Evolutionary conservation across 352 stramenopile genomes (phyloP), one percentile per base, ranked within the genome.

Genomic region (Thalassiosira mediterranea): DNA sequence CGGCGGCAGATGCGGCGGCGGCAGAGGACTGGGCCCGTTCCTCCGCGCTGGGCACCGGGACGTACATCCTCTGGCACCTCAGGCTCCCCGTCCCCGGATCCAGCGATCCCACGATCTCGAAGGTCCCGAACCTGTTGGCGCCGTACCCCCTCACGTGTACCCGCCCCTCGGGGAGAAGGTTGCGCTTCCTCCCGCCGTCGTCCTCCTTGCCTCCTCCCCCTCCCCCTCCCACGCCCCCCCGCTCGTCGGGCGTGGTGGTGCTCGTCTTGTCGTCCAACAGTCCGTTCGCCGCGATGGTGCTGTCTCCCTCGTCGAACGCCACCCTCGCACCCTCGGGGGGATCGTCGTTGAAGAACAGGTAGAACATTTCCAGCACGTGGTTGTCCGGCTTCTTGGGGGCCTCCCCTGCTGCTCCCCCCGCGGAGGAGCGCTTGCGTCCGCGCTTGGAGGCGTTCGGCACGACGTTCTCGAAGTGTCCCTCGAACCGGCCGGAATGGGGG

Each of bases 391-490:
- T 25, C 7, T 71, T 46, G 28, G 7, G 7, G 11, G 10, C 31
- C 52, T 13, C 40, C n/a, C n/a, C n/a, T n/a, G n/a, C n/a, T n/a
- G n/a, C n/a, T n/a, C n/a, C n/a, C n/a, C n/a, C n/a, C n/a, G n/a
- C 21, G 25, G 32, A 13, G 37, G 11, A 63, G 29, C 68, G 37
- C 28, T 47, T 53, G 48, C 48, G 65, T 53, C 44, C 10, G 0
- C 46, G 17, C 31, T n/a, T n/a, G 37, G 8, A 11, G 13, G 8
- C 25, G 34, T 73, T 72, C 0, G 61, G 25, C 0, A 69, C 46
- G 15, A 79, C 57, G 52, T 89, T 92, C 69, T 90, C 74, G 63
- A 92, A 92, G 58, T 88, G 74, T 26, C 87, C 87, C 37, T 84
- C 80, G 81, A 81, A 92, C 40, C 58, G 58, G 17, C 87, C 87